Conservation (phyloP, 202 grass and related monocot species). For the Digitaria exilis region DNA sequence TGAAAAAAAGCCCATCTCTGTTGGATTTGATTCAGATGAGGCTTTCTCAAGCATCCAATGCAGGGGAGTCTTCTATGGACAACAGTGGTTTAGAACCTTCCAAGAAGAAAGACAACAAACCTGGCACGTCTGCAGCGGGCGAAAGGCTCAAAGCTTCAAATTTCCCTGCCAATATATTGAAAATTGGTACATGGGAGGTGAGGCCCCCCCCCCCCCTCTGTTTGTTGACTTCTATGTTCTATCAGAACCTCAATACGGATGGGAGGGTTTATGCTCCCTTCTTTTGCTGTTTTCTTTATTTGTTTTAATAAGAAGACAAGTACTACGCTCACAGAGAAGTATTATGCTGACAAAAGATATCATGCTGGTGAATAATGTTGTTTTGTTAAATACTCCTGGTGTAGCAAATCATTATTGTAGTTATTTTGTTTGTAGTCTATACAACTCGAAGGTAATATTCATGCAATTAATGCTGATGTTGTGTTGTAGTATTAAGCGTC, state of each 20-base stretch:
- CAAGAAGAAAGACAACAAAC: slow-evolving; percentile 71
- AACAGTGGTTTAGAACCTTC: slow-evolving; percentile 40
- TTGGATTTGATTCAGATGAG: slow-evolving; percentile 92
- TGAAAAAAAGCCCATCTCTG: slow-evolving; percentile 90
- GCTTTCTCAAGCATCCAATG: slow-evolving; percentile 61
- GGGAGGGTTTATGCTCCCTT: not conserved
- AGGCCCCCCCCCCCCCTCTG: not conserved
- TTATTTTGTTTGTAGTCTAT: not conserved
- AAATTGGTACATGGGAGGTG: slow-evolving; percentile 96
- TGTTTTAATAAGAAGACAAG: slow-evolving; percentile 15
- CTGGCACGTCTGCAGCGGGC: slow-evolving; percentile 33
- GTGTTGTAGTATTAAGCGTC: not conserved
- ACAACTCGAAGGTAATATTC: slow-evolving; percentile 10
- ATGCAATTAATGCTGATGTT: not conserved
- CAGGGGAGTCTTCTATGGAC: slow-evolving; percentile 31
- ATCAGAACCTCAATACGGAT: slow-evolving; percentile 6
- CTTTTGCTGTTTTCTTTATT: not conserved
- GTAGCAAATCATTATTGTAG: not conserved
- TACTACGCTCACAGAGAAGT: too few species aligned
- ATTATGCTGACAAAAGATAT: not conserved
- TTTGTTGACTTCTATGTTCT: slow-evolving; percentile 17
- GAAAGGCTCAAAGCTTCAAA: slow-evolving; percentile 94
- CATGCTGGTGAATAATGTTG: not conserved
- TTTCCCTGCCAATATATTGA: slow-evolving; percentile 79
- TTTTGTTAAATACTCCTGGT: slow-evolving; percentile 23